Conservation (phyloP, 352 stramenopile genomes). For the Thraustochytrium striatum region DNA sequence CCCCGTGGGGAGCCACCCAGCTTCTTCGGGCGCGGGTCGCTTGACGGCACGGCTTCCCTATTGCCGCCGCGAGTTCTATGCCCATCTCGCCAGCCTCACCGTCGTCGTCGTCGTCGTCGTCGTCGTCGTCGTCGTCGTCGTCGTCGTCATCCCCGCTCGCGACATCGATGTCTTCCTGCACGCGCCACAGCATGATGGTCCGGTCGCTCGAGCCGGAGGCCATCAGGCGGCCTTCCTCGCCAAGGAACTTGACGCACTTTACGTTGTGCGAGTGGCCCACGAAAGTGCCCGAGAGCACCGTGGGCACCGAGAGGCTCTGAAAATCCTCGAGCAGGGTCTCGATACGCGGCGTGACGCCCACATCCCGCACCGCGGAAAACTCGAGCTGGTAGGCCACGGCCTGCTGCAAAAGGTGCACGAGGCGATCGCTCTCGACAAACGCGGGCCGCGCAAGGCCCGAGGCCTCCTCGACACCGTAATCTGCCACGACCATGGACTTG, state of each 20-base stretch:
- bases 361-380: constrained; percentile 75
- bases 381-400: constrained; percentile 81
- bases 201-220: constrained; percentile 74
- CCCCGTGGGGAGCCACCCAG: not conserved
- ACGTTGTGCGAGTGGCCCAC: constrained; percentile 76
- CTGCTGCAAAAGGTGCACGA: constrained; percentile 73
- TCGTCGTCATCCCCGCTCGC: constrained; percentile 54
- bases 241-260: constrained; percentile 73
- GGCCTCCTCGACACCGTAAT: constrained; percentile 55
- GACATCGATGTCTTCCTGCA: constrained; percentile 56
- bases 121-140: constrained; percentile 56
- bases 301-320: constrained; percentile 75
- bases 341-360: constrained; percentile 73
- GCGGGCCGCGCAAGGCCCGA: constrained; percentile 14
- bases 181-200: constrained; percentile 76
- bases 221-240: constrained; percentile 71
- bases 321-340: constrained; percentile 73
- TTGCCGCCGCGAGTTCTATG: too few species aligned
- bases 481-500: constrained; percentile 70
- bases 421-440: constrained; percentile 35
- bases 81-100: constrained; percentile 23
- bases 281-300: constrained; percentile 75
- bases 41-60: too few species aligned
- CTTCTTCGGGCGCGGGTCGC: not conserved
- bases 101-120: constrained; percentile 57